Evolutionary conservation across 495 filamentous ascomycete genomes (phyloP).

Genomic region (Beverwykella pulmonaria): DNA sequence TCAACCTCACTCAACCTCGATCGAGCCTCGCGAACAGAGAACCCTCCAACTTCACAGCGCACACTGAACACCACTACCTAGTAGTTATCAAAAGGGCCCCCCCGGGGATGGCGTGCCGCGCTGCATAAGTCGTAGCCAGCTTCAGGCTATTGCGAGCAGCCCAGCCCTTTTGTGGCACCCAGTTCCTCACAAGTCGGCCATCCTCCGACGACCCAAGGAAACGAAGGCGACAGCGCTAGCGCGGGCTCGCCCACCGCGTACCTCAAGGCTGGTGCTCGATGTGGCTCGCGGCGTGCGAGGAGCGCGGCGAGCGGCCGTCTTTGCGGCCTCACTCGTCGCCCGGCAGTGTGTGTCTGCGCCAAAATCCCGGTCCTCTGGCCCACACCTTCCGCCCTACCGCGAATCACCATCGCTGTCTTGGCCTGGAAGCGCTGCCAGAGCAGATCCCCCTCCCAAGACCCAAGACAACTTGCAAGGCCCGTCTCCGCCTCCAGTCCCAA

Average conservation of each 20-base stretch:
- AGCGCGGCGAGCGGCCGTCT: conserved; percentile 18
- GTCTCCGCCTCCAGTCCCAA: conserved; percentile 6
- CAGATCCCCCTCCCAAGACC: conserved; percentile 4
- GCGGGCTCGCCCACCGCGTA: conserved; percentile 19
- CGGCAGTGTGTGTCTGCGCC: conserved; percentile 15
- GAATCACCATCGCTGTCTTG: conserved; percentile 20
- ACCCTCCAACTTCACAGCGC: too few species aligned
- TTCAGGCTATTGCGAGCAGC: conserved; percentile 23
- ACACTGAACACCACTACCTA: background rate
- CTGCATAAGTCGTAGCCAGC: background rate
- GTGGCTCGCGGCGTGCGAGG: conserved; percentile 15
- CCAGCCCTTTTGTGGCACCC: background rate
- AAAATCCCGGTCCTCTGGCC: conserved; percentile 32
- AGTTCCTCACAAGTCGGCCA: conserved; percentile 11
- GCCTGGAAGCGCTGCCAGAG: conserved; percentile 6
- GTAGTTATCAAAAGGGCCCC: too few species aligned
- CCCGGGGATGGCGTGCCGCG: too few species aligned
- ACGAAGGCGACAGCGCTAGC: conserved; percentile 13
- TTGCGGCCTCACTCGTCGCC: conserved; percentile 21
- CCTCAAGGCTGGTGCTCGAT: conserved; percentile 26
- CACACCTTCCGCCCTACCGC: conserved; percentile 16
- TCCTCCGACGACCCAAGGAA: conserved; percentile 12
- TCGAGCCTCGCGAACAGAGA: background rate
- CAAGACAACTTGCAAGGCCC: conserved; percentile 13
- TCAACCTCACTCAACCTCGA: background rate